Base-by-base conservation (phyloP, 768 basidiomycete genomes). In the Tubosaeta sp. region DNA sequence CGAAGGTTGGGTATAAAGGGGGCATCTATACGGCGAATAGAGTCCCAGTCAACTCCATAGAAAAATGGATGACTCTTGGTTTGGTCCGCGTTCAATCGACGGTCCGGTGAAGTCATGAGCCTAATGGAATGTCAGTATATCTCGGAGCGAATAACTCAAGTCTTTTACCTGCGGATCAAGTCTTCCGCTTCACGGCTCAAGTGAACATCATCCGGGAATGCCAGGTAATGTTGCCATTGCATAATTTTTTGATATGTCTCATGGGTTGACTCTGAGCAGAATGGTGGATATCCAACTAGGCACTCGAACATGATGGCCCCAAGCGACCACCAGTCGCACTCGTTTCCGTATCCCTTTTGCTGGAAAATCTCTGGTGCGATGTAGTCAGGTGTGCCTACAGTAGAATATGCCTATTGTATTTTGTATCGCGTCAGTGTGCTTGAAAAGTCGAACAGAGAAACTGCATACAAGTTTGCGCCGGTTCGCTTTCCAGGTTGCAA, bases 291-390 rank as follows among this genome's bases (percentile, higher is more conserved):
- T 50, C 97, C 97, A 58, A 98, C 91, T 22, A 98, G 74, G 70
- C 89, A 97, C 71, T 98, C 95, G 68, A 97, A 99, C 88, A 92
- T 95, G 75, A 98, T 97, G 16, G 94, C 91, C 5, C 97, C 97
- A 27, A 98, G 78, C 8, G 95, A 97, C 97, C 97, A 99, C 94
- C 95, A 98, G 70, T 99, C 97, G 64, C 95, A 97, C 70, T 95
- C 95, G 63, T 95, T 91, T 22, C 91, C 93, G 67, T 98, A 98
- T n/a, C 97, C 97, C 65, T 91, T 86, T 67, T 95, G 92, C 54
- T 88, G 70, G 77, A 98, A 98, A 63, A 97, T 97, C 68, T 98
- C 95, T 1, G 95, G 94, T 3, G 95, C 93, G 61, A 97, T 97
- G 70, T 97, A 87, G 69, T 97, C 95, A 4, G 94, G 95, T 25